Conservation (phyloP, 129 eudicot genomes). For the Centrapalus pauciflorus region DNA sequence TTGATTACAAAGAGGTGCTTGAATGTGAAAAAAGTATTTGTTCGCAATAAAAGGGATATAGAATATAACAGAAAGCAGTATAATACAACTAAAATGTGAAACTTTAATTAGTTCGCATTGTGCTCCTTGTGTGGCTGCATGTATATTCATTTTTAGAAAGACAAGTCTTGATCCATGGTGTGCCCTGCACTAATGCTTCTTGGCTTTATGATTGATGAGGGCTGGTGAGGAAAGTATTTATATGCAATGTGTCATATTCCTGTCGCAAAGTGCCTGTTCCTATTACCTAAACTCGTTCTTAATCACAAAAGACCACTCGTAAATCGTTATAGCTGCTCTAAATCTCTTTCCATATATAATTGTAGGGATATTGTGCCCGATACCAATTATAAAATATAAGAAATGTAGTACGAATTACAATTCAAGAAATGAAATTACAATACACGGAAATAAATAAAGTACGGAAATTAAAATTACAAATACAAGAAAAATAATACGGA, state of each 20-base stretch:
- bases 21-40: neutral
- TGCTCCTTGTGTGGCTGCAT: constrained; percentile 24
- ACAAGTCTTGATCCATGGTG: neutral
- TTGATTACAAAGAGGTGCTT: neutral
- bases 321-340: neutral
- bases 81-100: constrained; percentile 13
- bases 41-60: neutral
- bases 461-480: too few relatives aligned
- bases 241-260: too few relatives aligned
- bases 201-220: neutral
- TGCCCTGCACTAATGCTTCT: neutral
- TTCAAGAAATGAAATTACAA: too few relatives aligned
- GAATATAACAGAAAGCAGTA: constrained; percentile 10
- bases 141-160: neutral
- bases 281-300: neutral
- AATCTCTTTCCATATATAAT: too few relatives aligned
- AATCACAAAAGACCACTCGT: neutral
- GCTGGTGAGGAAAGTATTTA: too few relatives aligned
- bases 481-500: too few relatives aligned
- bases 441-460: too few relatives aligned
- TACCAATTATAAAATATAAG: too few relatives aligned
- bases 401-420: too few relatives aligned
- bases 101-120: constrained; percentile 52
- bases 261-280: too few relatives aligned
- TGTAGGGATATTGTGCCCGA: too few relatives aligned